A percentile compares a stretch with the other conserved stretches of the same genome.
phyloP scores from a whole-genome alignment of 2,329 filamentous ascomycete species.

The Sporothrix brunneoviolacea region DNA sequence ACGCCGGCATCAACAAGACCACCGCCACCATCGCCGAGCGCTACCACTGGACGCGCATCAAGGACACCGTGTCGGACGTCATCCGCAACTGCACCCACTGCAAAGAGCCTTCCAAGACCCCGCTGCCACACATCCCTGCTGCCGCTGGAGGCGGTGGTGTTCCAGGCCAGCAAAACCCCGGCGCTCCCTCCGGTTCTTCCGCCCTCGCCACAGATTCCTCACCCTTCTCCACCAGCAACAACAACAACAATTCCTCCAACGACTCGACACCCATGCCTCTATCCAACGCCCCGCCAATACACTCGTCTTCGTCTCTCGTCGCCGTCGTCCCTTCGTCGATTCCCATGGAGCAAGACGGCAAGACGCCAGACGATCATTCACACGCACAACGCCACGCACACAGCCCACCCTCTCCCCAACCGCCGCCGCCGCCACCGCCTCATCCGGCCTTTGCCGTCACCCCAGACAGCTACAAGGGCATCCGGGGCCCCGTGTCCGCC shows the following conservation, averaged over 20 bases:
- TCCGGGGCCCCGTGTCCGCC: constrained; percentile 39
- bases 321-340: neutral
- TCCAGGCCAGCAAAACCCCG: too few species aligned
- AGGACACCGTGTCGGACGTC: constrained; percentile 91
- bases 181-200: constrained; percentile 8
- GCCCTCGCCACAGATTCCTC: neutral
- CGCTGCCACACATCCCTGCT: neutral
- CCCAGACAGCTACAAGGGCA: constrained; percentile 38
- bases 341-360: constrained; percentile 16
- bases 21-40: constrained; percentile 88
- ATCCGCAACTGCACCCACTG: constrained; percentile 88
- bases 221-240: neutral
- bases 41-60: constrained; percentile 97
- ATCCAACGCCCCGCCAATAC: constrained; percentile 7
- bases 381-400: constrained; percentile 1
- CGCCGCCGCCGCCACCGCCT: constrained; percentile 16
- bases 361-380: constrained; percentile 9
- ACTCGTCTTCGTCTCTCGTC: constrained; percentile 1
- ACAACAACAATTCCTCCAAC: neutral
- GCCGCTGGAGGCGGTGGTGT: too few species aligned
- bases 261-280: constrained; percentile 5
- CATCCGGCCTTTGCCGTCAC: constrained; percentile 24
- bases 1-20: constrained; percentile 97
- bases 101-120: constrained; percentile 63
- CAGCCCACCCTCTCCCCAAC: constrained; percentile 38